Percentiles rank a stretch among this genome's conserved stretches.
phyloP scores from a whole-genome alignment of 1,284 basidiomycete genomes.

The Ceratobasidium sp. region DNA sequence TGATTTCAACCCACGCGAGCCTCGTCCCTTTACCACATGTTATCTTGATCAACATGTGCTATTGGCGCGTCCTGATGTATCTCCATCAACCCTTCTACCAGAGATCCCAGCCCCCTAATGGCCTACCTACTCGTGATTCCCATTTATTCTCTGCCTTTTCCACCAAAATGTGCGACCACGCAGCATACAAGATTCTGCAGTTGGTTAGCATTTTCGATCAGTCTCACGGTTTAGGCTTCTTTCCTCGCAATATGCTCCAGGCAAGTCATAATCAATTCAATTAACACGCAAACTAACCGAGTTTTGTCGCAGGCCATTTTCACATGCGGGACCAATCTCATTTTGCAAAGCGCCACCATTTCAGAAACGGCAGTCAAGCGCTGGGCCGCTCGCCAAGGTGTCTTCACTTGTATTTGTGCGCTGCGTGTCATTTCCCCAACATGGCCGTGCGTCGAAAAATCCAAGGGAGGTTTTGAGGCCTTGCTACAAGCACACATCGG shows the following conservation, averaged over 20 bases:
- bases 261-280: background rate
- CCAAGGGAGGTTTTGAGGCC: background rate
- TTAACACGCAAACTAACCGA: background rate
- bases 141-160: slow-evolving; percentile 19
- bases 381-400: slow-evolving; percentile 14
- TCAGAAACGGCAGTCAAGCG: slow-evolving; percentile 35
- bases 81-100: slow-evolving; percentile 20
- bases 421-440: slow-evolving; percentile 22
- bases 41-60: slow-evolving; percentile 22
- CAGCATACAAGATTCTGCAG: slow-evolving; percentile 22
- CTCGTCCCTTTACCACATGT: slow-evolving; percentile 22
- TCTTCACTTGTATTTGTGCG: slow-evolving; percentile 1
- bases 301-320: slow-evolving; percentile 1
- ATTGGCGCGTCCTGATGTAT: slow-evolving; percentile 27
- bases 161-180: slow-evolving; percentile 29
- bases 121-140: background rate
- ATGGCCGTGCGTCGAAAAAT: slow-evolving; percentile 14
- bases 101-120: background rate
- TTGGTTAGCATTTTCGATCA: slow-evolving; percentile 3
- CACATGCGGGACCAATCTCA: slow-evolving; percentile 16
- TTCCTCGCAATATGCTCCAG: slow-evolving; percentile 37
- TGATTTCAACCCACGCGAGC: background rate
- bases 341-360: slow-evolving; percentile 23
- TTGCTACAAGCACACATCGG: slow-evolving; percentile 9
- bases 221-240: slow-evolving; percentile 13